These are phyloP conservation scores for Beauveria varroae DNA, from an alignment of 2,329 filamentous ascomycete genomes.

Conservation along the genomic window DNA sequence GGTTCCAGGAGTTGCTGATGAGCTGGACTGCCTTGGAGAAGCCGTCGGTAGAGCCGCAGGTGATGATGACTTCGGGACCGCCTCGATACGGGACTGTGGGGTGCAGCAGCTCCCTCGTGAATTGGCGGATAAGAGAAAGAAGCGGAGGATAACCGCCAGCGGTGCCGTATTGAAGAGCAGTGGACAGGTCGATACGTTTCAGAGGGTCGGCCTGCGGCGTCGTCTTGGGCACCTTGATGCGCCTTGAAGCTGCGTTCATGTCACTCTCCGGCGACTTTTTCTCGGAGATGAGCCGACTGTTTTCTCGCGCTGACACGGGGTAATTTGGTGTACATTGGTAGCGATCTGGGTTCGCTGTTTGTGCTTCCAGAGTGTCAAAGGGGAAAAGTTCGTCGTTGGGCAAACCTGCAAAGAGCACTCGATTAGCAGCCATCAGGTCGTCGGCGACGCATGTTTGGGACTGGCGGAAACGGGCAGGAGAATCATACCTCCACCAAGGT, in stretches of 20 bases:
- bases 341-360: conserved; percentile 64
- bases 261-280: conserved; percentile 16
- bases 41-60: conserved; percentile 78
- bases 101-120: conserved; percentile 68
- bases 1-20: conserved; percentile 68
- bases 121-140: conserved; percentile 69
- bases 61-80: conserved; percentile 71
- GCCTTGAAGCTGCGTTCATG: conserved; percentile 33
- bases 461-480: not conserved
- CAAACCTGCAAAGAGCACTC: conserved; percentile 47
- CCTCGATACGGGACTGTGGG: conserved; percentile 71
- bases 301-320: conserved; percentile 27
- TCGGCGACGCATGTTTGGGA: not conserved
- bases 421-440: not conserved
- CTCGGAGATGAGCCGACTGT: conserved; percentile 7
- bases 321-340: conserved; percentile 64
- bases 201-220: conserved; percentile 48
- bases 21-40: conserved; percentile 71
- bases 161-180: conserved; percentile 82
- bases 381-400: conserved; percentile 80
- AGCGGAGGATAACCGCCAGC: conserved; percentile 75
- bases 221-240: conserved; percentile 66
- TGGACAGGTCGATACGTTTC: conserved; percentile 70
- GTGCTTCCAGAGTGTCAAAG: conserved; percentile 82
- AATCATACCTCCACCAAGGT: conserved; percentile 52